Evolutionary conservation across 2,329 filamentous ascomycete genomes (phyloP), one percentile per base, ranked within the genome.

Genomic region (Neopestalotiopsis clavispora): DNA sequence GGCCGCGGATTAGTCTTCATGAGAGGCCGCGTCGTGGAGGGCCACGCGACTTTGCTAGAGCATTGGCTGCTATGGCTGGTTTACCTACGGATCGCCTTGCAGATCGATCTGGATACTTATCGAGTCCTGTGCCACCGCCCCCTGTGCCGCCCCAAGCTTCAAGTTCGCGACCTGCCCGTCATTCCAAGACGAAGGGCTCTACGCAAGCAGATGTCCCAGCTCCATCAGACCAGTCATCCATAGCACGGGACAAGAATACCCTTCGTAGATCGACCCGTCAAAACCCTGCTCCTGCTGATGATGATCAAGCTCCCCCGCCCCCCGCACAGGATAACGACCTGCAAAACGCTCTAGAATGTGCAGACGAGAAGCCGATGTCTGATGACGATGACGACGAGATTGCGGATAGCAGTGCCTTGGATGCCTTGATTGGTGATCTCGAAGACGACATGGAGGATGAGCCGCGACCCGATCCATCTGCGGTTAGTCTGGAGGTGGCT

Each of bases 401-500:
- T 67, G 90, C 90, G 17, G 91, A 93, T 40, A 84, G 82, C 60
- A 87, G 87, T 72, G 90, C 92, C 5, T 83, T 98, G 65, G 94
- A 97, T 78, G 91, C 94, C 28, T 92, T 98, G 70, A 91, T 98
- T n/a, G 94, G 95, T 69, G 94, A 97, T 73, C 84, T 98, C 1
- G 94, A 98, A 68, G 93, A 95, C 70, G 94, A 95, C 40, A 91
- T 95, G 79, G 90, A 94, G 65, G 91, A 92, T 67, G 88, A 88
- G 1, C 82, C 84, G n/a, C 85, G 88, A n/a, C 87, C 92, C 6
- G 94, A 96, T 74, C 93, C 94, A 2, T 92, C 93, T 4, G 95
- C 96, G 5, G 94, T 98, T 40, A 98, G 94, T 75, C 89, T 99
- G 78, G 95, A 98, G 79, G 89, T 98, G 57, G 94, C 91, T 52